These are phyloP conservation scores for Lunularia cruciata DNA, from an alignment of 225 moss, liverwort and hornwort genomes.

Conservation along the genomic window DNA sequence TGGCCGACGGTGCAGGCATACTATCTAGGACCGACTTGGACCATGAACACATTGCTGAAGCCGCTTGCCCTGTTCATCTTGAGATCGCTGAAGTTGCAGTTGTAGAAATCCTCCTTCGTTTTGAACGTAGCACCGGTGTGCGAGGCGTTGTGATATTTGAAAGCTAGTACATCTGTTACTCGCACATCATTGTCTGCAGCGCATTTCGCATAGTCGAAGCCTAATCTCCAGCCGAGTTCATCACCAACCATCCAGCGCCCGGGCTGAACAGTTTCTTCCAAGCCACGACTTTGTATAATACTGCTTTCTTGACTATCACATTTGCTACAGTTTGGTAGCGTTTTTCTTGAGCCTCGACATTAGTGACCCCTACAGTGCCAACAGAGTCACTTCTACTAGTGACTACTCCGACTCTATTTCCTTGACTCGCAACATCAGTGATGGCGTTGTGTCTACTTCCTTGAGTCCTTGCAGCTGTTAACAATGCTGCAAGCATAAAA, in stretches of 20 bases:
- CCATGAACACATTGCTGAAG: conserved; percentile 3
- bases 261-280: neutral
- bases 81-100: neutral
- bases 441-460: too few relatives aligned
- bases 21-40: neutral
- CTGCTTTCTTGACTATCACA: too few relatives aligned
- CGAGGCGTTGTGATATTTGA: neutral
- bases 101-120: neutral
- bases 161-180: neutral
- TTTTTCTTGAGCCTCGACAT: too few relatives aligned
- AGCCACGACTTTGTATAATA: too few relatives aligned
- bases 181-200: neutral
- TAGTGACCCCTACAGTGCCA: neutral
- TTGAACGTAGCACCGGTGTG: neutral
- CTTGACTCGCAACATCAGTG: too few relatives aligned
- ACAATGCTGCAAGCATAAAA: neutral
- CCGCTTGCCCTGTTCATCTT: neutral
- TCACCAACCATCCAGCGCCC: neutral
- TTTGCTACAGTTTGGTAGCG: too few relatives aligned
- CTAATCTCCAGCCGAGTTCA: neutral
- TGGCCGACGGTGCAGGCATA: neutral
- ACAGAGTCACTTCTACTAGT: too few relatives aligned
- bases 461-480: too few relatives aligned
- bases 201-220: neutral
- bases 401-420: too few relatives aligned